Conservation (phyloP, 2,329 filamentous ascomycete species). For the Zymoseptoria brevis region DNA sequence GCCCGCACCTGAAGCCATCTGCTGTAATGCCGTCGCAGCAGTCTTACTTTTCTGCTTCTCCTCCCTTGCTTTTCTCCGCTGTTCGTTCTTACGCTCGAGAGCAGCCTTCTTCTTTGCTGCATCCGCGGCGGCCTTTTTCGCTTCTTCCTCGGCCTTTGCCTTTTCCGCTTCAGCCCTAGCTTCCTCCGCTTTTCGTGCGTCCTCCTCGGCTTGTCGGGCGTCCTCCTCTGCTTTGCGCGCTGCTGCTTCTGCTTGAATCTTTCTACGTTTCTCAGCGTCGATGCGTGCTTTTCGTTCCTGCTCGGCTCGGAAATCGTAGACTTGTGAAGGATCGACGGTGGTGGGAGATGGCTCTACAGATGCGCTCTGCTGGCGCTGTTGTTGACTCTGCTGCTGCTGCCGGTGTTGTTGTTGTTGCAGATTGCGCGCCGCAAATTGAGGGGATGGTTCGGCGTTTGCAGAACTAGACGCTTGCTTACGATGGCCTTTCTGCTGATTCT, state of each 20-base stretch:
- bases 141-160: conserved; percentile 18
- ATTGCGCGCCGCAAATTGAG: conserved; percentile 17
- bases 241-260: conserved; percentile 25
- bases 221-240: conserved; percentile 29
- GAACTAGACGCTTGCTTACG: conserved; percentile 16
- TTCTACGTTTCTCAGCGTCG: conserved; percentile 25
- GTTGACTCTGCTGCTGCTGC: conserved; percentile 10
- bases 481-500: conserved; percentile 18
- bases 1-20: conserved; percentile 16
- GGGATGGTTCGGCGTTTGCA: conserved; percentile 19
- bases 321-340: conserved; percentile 47
- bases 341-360: conserved; percentile 30
- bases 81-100: conserved; percentile 21
- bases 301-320: conserved; percentile 47
- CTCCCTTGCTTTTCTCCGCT: conserved; percentile 24
- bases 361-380: conserved; percentile 19
- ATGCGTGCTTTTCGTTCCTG: conserved; percentile 35
- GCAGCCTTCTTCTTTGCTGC: conserved; percentile 22
- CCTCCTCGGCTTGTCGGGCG: conserved; percentile 22
- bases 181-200: conserved; percentile 21
- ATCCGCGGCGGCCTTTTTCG: conserved; percentile 14
- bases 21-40: conserved; percentile 22
- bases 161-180: conserved; percentile 19
- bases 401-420: conserved; percentile 7
- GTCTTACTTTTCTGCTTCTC: conserved; percentile 25